A percentile compares a stretch with the other conserved stretches of the same genome.
Conservation (phyloP, 2,329 filamentous ascomycete genomes). For the Cercospora sp. region DNA sequence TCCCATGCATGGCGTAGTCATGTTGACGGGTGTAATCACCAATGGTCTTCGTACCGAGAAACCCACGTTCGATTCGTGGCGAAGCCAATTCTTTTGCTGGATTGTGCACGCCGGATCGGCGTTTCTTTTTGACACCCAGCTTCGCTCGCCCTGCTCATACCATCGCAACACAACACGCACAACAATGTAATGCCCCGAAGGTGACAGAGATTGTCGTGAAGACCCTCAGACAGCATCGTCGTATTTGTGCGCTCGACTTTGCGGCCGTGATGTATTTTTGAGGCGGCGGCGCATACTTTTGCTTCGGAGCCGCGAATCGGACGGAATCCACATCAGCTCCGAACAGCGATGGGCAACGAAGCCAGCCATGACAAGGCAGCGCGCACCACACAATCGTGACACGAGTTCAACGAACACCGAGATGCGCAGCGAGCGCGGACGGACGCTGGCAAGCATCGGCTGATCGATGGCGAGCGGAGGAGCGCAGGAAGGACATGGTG, state of each 20-base stretch:
- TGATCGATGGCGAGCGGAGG: neutral
- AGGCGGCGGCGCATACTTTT: neutral
- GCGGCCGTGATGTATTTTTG: neutral
- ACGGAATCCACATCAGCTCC: neutral
- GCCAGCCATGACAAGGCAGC: neutral
- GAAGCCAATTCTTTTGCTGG: conserved; percentile 1
- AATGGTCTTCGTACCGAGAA: neutral
- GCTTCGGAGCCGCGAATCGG: neutral
- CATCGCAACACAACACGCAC: neutral
- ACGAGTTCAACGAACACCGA: neutral
- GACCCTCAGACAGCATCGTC: neutral
- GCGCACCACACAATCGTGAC: neutral
- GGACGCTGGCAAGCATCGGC: neutral
- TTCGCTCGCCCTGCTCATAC: neutral
- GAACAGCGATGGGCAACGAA: neutral
- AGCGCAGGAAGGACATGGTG: neutral
- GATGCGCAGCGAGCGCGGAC: neutral
- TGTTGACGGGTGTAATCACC: neutral
- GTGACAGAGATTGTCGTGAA: neutral
- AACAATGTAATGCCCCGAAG: neutral
- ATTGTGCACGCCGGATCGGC: neutral
- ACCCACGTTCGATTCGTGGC: conserved; percentile 9
- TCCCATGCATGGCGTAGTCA: neutral
- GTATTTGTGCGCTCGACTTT: neutral
- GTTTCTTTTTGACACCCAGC: neutral